Percentiles rank a stretch among this genome's conserved stretches.
phyloP scores from a whole-genome alignment of 1,139 yeast species.

The Hyphopichia khmerensis region DNA sequence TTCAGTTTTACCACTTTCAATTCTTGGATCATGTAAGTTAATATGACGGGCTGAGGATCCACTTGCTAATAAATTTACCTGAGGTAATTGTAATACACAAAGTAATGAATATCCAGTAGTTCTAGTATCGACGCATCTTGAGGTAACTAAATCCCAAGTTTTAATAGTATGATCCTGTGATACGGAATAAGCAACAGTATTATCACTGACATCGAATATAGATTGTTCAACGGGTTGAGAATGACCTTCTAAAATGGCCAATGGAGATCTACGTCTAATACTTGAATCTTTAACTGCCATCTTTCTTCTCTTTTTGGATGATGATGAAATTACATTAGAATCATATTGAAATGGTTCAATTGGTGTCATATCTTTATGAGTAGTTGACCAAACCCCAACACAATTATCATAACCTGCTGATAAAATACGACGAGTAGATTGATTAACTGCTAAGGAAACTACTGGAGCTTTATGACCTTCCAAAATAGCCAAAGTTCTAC shows the following conservation, averaged over 20 bases:
- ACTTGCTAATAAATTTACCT: constrained; percentile 69
- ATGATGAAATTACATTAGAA: constrained; percentile 58
- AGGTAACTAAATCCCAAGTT: constrained; percentile 93
- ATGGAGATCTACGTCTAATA: constrained; percentile 77
- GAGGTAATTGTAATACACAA: constrained; percentile 68
- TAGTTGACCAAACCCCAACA: constrained; percentile 89
- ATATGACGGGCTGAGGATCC: constrained; percentile 98
- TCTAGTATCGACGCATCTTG: constrained; percentile 81
- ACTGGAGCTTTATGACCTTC: constrained; percentile 92
- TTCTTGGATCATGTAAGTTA: constrained; percentile 87
- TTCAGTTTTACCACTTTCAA: constrained; percentile 33
- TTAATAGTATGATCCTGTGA: constrained; percentile 93
- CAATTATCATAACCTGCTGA: constrained; percentile 83
- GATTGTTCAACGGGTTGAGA: constrained; percentile 85
- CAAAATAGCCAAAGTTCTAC: constrained; percentile 75
- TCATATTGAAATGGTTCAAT: constrained; percentile 60
- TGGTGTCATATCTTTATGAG: constrained; percentile 78
- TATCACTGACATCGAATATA: constrained; percentile 67
- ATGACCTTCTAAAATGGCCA: constrained; percentile 77
- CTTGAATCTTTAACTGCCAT: constrained; percentile 76
- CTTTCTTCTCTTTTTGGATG: constrained; percentile 86
- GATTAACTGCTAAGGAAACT: constrained; percentile 66
- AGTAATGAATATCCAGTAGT: constrained; percentile 85
- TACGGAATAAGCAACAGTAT: constrained; percentile 85
- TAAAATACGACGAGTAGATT: constrained; percentile 54